A percentile compares a stretch with the other conserved stretches of the same genome.
Conservation (phyloP, 2,329 filamentous ascomycete species). For the Trichoderma semiorbis region DNA sequence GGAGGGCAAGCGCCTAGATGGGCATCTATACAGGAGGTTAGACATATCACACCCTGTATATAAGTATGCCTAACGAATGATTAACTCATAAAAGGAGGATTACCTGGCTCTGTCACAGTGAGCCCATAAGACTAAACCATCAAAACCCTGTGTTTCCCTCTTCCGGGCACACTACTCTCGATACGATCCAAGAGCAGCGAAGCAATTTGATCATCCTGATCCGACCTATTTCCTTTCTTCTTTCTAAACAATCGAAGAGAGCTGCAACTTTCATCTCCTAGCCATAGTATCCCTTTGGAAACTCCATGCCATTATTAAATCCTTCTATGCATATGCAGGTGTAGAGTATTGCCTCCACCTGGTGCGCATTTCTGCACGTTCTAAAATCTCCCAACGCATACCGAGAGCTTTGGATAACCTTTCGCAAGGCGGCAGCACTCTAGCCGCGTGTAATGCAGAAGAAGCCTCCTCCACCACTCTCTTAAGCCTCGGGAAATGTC, state of each 20-base stretch:
- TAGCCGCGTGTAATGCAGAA: too few species aligned
- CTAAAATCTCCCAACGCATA: too few species aligned
- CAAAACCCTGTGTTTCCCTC: not conserved
- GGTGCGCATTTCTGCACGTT: too few species aligned
- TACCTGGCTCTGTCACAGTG: not conserved
- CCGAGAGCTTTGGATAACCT: too few species aligned
- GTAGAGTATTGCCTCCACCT: not conserved
- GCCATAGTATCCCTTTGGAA: not conserved
- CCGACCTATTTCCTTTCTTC: not conserved
- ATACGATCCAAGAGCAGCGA: not conserved
- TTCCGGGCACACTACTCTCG: not conserved
- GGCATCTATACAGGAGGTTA: too few species aligned
- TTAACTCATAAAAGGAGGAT: not conserved
- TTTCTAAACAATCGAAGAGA: not conserved
- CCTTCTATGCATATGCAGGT: not conserved
- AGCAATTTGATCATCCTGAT: accelerated
- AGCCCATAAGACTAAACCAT: not conserved
- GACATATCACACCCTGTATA: too few species aligned
- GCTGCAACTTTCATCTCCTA: not conserved
- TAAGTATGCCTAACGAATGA: too few species aligned
- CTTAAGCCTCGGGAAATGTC: not conserved
- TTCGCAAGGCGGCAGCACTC: too few species aligned
- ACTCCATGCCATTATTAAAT: too few species aligned
- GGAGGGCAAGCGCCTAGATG: too few species aligned
- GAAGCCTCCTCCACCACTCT: not conserved